A percentile compares a stretch with the other conserved stretches of the same genome.
These are phyloP conservation scores for Colletotrichum somersetense DNA, from an alignment of 2,329 filamentous ascomycete species.

Conservation along the genomic window DNA sequence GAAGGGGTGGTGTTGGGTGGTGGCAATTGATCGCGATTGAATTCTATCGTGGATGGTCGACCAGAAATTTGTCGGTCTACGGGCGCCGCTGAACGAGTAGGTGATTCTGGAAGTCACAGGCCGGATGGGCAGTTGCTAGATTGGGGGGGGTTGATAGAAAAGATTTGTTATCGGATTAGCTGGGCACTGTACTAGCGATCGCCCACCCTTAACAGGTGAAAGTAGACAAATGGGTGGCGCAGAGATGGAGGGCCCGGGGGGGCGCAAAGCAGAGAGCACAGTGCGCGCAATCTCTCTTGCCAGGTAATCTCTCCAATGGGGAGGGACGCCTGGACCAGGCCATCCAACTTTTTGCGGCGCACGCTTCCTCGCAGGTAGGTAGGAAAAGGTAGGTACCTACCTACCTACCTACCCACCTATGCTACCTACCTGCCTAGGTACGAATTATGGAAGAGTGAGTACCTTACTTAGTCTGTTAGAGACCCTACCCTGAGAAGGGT, in stretches of 20 bases:
- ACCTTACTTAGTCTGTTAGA: conserved; percentile 6
- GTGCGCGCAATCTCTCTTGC: conserved; percentile 35
- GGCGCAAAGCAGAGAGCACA: conserved; percentile 34
- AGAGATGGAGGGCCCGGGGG: conserved; percentile 12
- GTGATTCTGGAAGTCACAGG: conserved; percentile 40
- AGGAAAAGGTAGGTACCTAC: neutral
- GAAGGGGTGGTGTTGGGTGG: conserved; percentile 40
- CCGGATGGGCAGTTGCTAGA: conserved; percentile 37
- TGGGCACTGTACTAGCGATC: conserved; percentile 25
- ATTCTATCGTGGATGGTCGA: conserved; percentile 42
- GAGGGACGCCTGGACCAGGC: conserved; percentile 33
- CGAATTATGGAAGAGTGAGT: too few species aligned
- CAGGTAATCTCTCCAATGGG: conserved; percentile 40
- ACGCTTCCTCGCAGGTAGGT: conserved; percentile 27
- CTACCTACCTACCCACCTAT: neutral
- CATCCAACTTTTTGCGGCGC: conserved; percentile 32
- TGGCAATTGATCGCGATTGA: conserved; percentile 44
- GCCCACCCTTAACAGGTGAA: conserved; percentile 24
- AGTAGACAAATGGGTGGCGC: neutral
- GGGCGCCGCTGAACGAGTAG: conserved; percentile 40
- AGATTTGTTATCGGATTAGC: conserved; percentile 41
- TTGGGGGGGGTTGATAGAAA: conserved; percentile 42
- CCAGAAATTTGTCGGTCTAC: conserved; percentile 41
- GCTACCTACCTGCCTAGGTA: too few species aligned
- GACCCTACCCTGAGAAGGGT: too few species aligned